Evolutionary conservation across 2,329 filamentous ascomycete genomes (phyloP), one percentile per base, ranked within the genome.

Genomic region (Cercospora janseana): DNA sequence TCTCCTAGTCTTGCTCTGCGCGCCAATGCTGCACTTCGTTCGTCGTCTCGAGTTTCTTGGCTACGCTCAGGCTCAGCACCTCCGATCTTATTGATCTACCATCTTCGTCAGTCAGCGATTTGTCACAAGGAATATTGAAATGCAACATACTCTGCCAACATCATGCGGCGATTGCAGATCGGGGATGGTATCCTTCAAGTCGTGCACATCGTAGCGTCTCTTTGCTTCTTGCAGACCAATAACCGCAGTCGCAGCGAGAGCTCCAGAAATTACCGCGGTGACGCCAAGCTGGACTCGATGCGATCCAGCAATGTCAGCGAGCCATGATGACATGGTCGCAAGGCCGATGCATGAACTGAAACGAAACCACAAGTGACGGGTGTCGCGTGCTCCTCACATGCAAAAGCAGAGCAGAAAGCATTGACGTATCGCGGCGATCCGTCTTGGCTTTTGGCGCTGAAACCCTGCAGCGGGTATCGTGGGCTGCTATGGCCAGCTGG

Each of bases 211-310:
- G 58, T 79, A 77, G 62, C 74, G 75, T 51, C 79, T 72, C 56
- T 72, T 74, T 27, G 78, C 72, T 46, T 78, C 73, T 62, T 83
- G 80, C 46, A 79, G 74, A 3, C 79, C 78, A 38, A 83, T 69
- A 38, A 83, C 80, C 1, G 78, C 73, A 57, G 74, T 72, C 4
- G 71, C 74, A 20, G 77, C 74, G 4, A 78, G 62, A 6, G 71
- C 70, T 8, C 72, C 72, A 4, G 76, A 77, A 7, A 76, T 67
- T 16, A 88, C 73, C 2, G 88, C 88, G 0, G 87, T 89, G 3
- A 84, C 80, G 13, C 82, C 79, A 27, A 93, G 73, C 66, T 90
- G 87, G 32, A 74, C 68, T 60, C 72, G 68, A 63, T 76, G 75
- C 31, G 72, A 75, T 29, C 69, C 66, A 4, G 70, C 69, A 24